Percentiles rank a stretch among this genome's conserved stretches.
phyloP scores from a whole-genome alignment of 805 yeast genomes.

The Starmerella apicola region DNA sequence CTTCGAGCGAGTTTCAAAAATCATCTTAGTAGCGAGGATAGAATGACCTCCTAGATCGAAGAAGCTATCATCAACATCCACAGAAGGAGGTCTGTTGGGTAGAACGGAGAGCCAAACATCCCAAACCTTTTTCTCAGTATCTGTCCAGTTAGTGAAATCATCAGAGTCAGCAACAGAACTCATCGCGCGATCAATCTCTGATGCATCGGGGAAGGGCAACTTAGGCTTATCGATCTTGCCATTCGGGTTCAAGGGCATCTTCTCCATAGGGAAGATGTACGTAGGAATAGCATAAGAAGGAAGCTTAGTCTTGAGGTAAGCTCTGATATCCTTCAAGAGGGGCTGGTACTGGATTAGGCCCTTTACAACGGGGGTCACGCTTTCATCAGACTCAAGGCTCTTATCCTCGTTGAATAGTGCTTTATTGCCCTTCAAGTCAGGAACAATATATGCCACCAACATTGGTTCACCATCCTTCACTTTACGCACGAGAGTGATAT shows the following conservation, averaged over 20 bases:
- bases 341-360: slow-evolving; percentile 68
- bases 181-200: slow-evolving; percentile 60
- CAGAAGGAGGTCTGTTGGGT: slow-evolving; percentile 71
- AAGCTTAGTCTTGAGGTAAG: slow-evolving; percentile 72
- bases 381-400: slow-evolving; percentile 31
- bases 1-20: slow-evolving; percentile 73
- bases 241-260: slow-evolving; percentile 89
- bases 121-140: slow-evolving; percentile 53
- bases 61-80: slow-evolving; percentile 73
- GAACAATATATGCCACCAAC: slow-evolving; percentile 82
- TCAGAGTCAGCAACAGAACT: slow-evolving; percentile 28
- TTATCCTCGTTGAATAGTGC: slow-evolving; percentile 31
- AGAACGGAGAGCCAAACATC: slow-evolving; percentile 78
- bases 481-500: slow-evolving; percentile 79
- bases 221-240: slow-evolving; percentile 98
- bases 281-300: slow-evolving; percentile 93
- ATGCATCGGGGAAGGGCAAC: slow-evolving; percentile 85
- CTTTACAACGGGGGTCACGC: slow-evolving; percentile 48
- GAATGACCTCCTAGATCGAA: slow-evolving; percentile 98
- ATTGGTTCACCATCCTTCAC: slow-evolving; percentile 89
- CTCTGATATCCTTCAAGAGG: slow-evolving; percentile 67
- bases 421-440: slow-evolving; percentile 34
- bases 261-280: slow-evolving; percentile 71
- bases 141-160: slow-evolving; percentile 36
- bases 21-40: slow-evolving; percentile 92